These are phyloP conservation scores for Populus hybrid DNA, from an alignment of 441 rosid species.

Conservation along the genomic window DNA sequence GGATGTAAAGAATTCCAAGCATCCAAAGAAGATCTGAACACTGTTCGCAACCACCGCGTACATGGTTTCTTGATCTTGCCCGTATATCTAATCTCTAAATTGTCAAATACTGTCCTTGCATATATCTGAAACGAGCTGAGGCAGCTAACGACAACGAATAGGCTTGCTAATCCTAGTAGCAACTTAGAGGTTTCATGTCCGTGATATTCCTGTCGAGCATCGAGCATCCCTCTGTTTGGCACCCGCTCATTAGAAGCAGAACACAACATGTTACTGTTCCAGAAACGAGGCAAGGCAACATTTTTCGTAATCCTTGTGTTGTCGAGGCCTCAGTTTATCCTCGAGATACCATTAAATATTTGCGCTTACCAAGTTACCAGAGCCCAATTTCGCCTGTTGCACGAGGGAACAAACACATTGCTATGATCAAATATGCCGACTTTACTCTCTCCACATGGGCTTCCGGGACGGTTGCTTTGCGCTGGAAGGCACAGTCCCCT, in stretches of 20 bases:
- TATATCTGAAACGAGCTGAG: slow-evolving; percentile 58
- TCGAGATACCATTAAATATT: neutral
- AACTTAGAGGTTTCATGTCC: slow-evolving; percentile 29
- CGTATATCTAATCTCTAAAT: slow-evolving; percentile 45
- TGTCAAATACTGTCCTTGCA: slow-evolving; percentile 63
- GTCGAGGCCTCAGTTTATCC: neutral
- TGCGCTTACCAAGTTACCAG: slow-evolving; percentile 43
- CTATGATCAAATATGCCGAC: slow-evolving; percentile 46
- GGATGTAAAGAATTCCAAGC: slow-evolving; percentile 40
- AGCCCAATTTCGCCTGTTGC: slow-evolving; percentile 54
- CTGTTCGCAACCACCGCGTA: slow-evolving; percentile 45
- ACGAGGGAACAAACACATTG: slow-evolving; percentile 51
- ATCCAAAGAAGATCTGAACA: slow-evolving; percentile 42
- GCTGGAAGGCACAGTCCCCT: slow-evolving; percentile 65
- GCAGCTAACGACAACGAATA: slow-evolving; percentile 36
- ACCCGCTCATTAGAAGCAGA: neutral
- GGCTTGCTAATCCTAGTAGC: slow-evolving; percentile 37
- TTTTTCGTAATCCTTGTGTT: neutral
- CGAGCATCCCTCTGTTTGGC: slow-evolving; percentile 37
- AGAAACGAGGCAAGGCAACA: neutral
- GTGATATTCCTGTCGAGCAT: slow-evolving; percentile 39
- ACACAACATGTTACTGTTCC: neutral
- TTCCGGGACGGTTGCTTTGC: slow-evolving; percentile 40
- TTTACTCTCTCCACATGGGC: slow-evolving; percentile 63
- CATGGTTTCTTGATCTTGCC: slow-evolving; percentile 43